Conservation (phyloP, 73 alveolate species). For the Blepharisma stoltei region DNA sequence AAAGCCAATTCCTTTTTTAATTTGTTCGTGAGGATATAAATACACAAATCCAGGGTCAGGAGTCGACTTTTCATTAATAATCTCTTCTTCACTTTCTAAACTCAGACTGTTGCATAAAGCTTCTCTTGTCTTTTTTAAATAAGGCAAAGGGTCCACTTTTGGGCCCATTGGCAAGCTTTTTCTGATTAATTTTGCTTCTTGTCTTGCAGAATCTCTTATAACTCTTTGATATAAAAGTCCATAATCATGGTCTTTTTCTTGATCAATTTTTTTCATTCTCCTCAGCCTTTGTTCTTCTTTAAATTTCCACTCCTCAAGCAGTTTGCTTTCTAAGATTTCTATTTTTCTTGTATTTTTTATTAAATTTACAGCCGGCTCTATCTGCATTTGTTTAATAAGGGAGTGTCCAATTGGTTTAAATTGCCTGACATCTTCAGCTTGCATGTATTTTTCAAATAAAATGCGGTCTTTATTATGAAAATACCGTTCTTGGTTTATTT, state of each 20-base stretch:
- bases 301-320: slow-evolving; percentile 13
- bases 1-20: too few relatives aligned
- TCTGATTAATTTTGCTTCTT: slow-evolving; percentile 23
- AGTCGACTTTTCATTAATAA: too few relatives aligned
- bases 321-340: background rate
- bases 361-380: background rate
- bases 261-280: too few relatives aligned
- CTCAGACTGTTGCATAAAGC: background rate
- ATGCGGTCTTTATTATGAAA: background rate
- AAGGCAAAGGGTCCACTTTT: slow-evolving; percentile 20
- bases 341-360: background rate
- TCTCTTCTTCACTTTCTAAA: too few relatives aligned
- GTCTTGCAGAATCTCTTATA: background rate
- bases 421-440: slow-evolving; percentile 26
- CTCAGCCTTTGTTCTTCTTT: too few relatives aligned
- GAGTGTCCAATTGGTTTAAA: background rate
- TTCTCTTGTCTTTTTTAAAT: background rate
- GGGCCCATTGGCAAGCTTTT: background rate
- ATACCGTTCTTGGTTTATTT: too few relatives aligned
- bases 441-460: slow-evolving; percentile 15
- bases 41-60: too few relatives aligned
- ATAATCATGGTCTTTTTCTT: too few relatives aligned
- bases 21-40: too few relatives aligned
- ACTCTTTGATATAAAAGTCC: too few relatives aligned
- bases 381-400: background rate